Evolutionary conservation across 441 rosid genomes (phyloP).

Genomic region (Omphalea diandra): DNA sequence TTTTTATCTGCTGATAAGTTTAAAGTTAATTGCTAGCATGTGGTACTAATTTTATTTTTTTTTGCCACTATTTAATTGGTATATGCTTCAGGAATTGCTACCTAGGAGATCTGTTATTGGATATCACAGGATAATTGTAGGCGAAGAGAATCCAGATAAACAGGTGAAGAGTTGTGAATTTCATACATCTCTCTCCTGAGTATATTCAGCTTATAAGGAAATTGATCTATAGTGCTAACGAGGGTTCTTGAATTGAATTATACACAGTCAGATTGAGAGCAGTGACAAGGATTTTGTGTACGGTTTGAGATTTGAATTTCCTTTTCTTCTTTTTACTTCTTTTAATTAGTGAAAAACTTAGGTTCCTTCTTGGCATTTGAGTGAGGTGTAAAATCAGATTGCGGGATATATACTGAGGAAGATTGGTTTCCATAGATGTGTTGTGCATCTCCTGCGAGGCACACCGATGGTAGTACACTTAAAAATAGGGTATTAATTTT

Average conservation of each 20-base stretch:
- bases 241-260: slow-evolving; percentile 38
- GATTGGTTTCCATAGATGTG: slow-evolving; percentile 41
- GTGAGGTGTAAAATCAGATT: slow-evolving; percentile 60
- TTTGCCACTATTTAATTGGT: slow-evolving; percentile 3
- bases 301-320: slow-evolving; percentile 49
- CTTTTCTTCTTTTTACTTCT: slow-evolving; percentile 22
- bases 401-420: slow-evolving; percentile 47
- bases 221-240: slow-evolving; percentile 43
- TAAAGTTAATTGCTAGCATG: slow-evolving; percentile 4
- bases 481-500: slow-evolving; percentile 27
- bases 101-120: slow-evolving; percentile 51
- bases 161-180: slow-evolving; percentile 39
- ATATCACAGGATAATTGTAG: slow-evolving; percentile 43
- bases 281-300: slow-evolving; percentile 41
- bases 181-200: slow-evolving; percentile 32
- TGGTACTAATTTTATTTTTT: slow-evolving; percentile 13
- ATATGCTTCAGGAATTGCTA: slow-evolving; percentile 59
- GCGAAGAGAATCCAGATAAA: slow-evolving; percentile 33
- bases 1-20: background rate
- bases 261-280: slow-evolving; percentile 42
- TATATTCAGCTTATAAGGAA: slow-evolving; percentile 34
- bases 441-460: slow-evolving; percentile 38
- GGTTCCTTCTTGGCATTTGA: slow-evolving; percentile 47
- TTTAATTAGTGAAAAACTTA: slow-evolving; percentile 32
- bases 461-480: slow-evolving; percentile 29